Evolutionary conservation across 2,329 filamentous ascomycete species (phyloP).

Genomic region (Colletotrichum sansevieriae): DNA sequence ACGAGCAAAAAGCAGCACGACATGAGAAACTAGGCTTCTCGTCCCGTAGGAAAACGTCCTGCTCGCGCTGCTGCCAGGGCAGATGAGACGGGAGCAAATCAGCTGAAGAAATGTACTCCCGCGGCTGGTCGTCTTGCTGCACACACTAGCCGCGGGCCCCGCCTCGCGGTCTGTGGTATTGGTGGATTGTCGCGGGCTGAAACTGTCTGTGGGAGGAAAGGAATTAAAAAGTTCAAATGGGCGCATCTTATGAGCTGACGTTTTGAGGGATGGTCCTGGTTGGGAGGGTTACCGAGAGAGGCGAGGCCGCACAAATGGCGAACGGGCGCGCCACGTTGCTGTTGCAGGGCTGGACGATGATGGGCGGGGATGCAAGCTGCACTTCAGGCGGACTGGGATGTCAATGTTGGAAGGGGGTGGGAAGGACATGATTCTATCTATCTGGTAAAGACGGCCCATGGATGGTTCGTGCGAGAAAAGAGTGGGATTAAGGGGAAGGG

Average conservation of each 20-base stretch:
- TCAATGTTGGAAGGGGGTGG: not conserved
- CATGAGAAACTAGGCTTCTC: too few relatives aligned
- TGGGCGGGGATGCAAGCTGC: not conserved
- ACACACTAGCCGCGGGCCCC: not conserved
- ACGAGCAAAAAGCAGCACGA: too few relatives aligned
- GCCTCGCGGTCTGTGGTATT: conserved; percentile 24
- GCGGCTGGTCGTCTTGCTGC: not conserved
- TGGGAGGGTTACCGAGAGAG: too few relatives aligned
- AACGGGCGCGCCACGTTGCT: conserved; percentile 24
- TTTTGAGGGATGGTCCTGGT: too few relatives aligned
- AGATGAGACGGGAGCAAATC: conserved; percentile 18
- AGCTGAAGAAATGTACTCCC: not conserved
- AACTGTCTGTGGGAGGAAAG: not conserved
- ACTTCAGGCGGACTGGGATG: not conserved
- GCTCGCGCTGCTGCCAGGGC: not conserved
- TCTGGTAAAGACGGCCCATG: not conserved
- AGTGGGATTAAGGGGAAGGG: conserved; percentile 5
- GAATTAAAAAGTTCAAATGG: too few relatives aligned
- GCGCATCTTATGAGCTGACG: too few relatives aligned
- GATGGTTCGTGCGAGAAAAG: not conserved
- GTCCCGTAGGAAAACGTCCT: too few relatives aligned
- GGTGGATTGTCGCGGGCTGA: conserved; percentile 39
- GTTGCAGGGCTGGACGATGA: not conserved
- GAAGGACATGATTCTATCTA: not conserved
- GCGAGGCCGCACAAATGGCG: too few relatives aligned